Evolutionary conservation across 2,329 filamentous ascomycete genomes (phyloP).

Genomic region (Fusarium succisae): DNA sequence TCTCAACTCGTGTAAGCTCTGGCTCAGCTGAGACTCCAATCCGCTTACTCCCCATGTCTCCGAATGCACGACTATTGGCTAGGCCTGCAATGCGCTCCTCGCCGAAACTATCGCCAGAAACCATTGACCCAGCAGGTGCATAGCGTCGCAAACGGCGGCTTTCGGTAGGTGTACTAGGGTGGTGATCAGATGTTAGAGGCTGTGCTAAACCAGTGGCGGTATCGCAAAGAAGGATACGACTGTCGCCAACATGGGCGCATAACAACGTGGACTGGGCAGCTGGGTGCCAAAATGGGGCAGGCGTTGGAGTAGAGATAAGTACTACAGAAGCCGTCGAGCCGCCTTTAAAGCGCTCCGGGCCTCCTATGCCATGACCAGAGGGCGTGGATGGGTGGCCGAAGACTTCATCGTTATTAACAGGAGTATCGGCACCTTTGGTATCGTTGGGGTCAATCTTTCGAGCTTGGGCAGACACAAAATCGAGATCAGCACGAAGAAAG

Average conservation of each 20-base stretch:
- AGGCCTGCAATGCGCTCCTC: constrained; percentile 94
- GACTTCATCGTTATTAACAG: constrained; percentile 86
- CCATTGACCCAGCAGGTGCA: constrained; percentile 77
- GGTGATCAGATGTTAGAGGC: constrained; percentile 89
- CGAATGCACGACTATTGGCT: constrained; percentile 93
- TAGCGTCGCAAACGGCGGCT: constrained; percentile 85
- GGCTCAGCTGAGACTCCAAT: constrained; percentile 95
- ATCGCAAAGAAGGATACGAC: constrained; percentile 87
- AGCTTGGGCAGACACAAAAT: constrained; percentile 92
- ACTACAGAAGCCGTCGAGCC: constrained; percentile 92
- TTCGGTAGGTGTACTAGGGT: constrained; percentile 88
- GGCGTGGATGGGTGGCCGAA: constrained; percentile 70
- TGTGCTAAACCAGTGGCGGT: constrained; percentile 82
- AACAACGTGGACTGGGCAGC: constrained; percentile 83
- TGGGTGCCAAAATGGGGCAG: constrained; percentile 95
- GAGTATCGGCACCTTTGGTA: constrained; percentile 74
- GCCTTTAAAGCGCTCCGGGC: constrained; percentile 83
- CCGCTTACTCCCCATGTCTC: constrained; percentile 90
- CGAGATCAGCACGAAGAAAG: constrained; percentile 91
- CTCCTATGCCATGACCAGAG: constrained; percentile 73
- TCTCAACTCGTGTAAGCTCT: constrained; percentile 81
- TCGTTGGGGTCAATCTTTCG: constrained; percentile 80
- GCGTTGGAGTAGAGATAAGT: constrained; percentile 90
- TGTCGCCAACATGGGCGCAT: constrained; percentile 93
- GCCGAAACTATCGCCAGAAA: constrained; percentile 90